Percentiles rank a stretch among this genome's conserved stretches.
phyloP scores from a whole-genome alignment of 225 moss, liverwort and hornwort species.

The Pseudoscleropodium purum region DNA sequence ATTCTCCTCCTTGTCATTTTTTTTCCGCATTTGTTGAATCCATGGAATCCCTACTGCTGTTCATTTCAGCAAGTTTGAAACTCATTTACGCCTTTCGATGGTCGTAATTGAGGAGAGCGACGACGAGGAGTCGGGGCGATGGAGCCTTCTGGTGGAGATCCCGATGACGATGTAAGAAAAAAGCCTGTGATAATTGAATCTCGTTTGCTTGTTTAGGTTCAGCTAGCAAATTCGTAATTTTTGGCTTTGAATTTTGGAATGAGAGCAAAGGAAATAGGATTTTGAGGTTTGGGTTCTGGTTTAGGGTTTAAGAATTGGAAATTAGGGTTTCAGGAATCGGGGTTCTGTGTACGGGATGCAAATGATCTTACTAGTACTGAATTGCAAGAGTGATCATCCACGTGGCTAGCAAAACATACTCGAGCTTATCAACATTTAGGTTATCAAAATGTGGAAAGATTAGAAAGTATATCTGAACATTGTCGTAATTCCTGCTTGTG shows the following conservation, averaged over 20 bases:
- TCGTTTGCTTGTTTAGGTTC: not conserved
- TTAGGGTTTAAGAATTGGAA: not conserved
- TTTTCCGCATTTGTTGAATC: not conserved
- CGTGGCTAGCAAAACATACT: not conserved
- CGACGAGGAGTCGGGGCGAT: not conserved
- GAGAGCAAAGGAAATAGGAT: not conserved
- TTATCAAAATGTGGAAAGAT: no score
- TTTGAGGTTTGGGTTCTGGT: not conserved
- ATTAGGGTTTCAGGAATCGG: not conserved
- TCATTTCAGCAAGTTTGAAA: not conserved
- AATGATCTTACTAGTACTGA: not conserved
- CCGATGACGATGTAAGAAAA: constrained; percentile 21
- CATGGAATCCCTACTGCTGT: not conserved
- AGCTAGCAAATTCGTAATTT: not conserved
- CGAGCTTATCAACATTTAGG: not conserved
- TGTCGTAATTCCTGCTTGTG: no score
- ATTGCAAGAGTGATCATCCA: not conserved
- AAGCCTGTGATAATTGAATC: not conserved
- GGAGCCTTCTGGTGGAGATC: constrained; percentile 16
- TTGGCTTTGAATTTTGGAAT: not conserved
- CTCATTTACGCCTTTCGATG: not conserved
- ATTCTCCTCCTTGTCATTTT: not conserved
- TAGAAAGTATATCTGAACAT: not conserved
- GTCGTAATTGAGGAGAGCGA: not conserved
- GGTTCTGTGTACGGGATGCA: not conserved